These are phyloP conservation scores for Geotrichum ghanense DNA, from an alignment of 805 yeast genomes.

Conservation along the genomic window DNA sequence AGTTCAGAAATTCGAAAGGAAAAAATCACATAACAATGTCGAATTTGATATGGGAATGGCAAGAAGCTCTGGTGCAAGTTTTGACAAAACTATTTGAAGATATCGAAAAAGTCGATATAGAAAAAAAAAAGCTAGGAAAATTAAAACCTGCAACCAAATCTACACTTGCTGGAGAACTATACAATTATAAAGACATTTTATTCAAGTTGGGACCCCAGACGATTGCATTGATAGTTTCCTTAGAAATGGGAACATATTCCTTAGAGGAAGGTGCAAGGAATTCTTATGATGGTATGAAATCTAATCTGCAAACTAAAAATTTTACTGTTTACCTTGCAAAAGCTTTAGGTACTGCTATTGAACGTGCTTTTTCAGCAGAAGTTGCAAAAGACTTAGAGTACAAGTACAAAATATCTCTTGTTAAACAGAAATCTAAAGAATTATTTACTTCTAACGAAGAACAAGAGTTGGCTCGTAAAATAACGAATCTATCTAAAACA, in stretches of 20 bases:
- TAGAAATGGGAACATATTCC: neutral
- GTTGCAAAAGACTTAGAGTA: conserved; percentile 24
- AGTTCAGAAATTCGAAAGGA: neutral
- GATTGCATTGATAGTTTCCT: neutral
- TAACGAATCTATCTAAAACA: no score
- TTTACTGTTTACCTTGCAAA: conserved; percentile 72
- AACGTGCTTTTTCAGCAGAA: conserved; percentile 50
- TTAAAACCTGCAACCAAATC: neutral
- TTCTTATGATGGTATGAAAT: no score
- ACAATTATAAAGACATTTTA: neutral
- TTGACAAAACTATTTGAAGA: neutral
- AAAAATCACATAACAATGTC: neutral
- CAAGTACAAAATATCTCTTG: neutral
- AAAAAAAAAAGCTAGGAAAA: neutral
- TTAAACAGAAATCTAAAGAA: conserved; percentile 31
- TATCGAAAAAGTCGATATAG: neutral
- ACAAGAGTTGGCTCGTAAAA: no score
- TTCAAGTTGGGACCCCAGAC: neutral
- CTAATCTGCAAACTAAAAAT: no score
- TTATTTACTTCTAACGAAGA: no score
- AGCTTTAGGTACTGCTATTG: conserved; percentile 73
- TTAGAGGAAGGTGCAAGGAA: neutral
- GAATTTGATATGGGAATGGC: neutral
- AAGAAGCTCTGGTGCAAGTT: neutral
- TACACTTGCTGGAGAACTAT: neutral